Evolutionary conservation across 257 asterid genomes (phyloP), one percentile per base, ranked within the genome.

Genomic region (Knoxia roxburghii): DNA sequence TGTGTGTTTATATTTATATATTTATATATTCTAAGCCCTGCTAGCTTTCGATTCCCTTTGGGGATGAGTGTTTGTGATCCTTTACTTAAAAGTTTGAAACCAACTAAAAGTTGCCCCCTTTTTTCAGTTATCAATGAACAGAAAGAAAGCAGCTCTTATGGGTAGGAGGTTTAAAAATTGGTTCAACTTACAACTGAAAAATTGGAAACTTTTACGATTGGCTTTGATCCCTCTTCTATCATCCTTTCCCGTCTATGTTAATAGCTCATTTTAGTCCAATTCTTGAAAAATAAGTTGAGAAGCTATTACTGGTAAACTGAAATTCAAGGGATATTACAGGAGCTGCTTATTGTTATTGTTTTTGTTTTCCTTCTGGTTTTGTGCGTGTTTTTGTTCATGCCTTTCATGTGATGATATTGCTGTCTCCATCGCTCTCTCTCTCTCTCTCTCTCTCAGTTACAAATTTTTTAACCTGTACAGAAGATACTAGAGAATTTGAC

Each of bases 401-500:
- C 82, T 76, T 81, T 80, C 96, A 67, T 72, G 98, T 84, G 98
- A 87, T 73, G 84, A 81, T 86, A 75, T 77, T 77, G 76, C 76
- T 80, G 68, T 70, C 64, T 70, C 41, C 9, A 4, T 49, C 63
- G 68, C 71, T 53, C 68, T 72, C 26, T 45, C 59, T 72, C 64
- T 70, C 23, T 43, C 70, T 57, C 41, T 13, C 40, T 61, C 12
- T 32, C 41, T 9, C 49, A 21, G 4, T 10, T 72, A 49, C 51
- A 60, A 61, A 64, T 61, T 50, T 67, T 62, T 73, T 24, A 27
- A 60, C 23, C 67, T 61, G 40, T 80, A 85, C 92, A 86, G 95
- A 82, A 84, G 80, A 63, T 72, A 68, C 68, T 53, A 60, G 52
- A 65, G 68, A 73, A 76, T 77, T 75, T 75, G 75, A 73, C 75